Percentiles rank a stretch among this genome's conserved stretches.
Evolutionary conservation across 192 early-diverging fungal species (phyloP).

Genomic region (Dissophora globulifera): DNA sequence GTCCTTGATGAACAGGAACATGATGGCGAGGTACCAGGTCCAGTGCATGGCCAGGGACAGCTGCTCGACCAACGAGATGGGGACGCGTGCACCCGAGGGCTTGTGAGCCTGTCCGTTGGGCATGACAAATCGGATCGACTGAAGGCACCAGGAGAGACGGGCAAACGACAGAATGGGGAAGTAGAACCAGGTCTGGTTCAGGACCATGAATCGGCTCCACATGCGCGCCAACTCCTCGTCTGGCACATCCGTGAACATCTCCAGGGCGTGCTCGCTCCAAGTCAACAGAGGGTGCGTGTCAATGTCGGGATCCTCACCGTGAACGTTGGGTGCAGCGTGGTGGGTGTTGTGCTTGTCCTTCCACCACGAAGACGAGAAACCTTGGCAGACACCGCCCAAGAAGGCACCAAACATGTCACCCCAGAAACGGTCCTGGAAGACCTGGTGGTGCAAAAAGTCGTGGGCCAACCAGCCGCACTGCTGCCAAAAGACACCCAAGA

Average conservation of each 20-base stretch:
- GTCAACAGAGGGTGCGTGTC: conserved; percentile 82
- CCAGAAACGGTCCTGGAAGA: conserved; percentile 72
- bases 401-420: conserved; percentile 75
- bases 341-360: conserved; percentile 92
- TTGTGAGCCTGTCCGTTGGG: conserved; percentile 59
- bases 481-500: conserved; percentile 83
- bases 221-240: conserved; percentile 60
- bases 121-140: conserved; percentile 68
- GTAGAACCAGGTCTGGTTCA: conserved; percentile 69
- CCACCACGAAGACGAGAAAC: conserved; percentile 86
- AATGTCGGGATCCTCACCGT: conserved; percentile 86
- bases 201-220: conserved; percentile 73
- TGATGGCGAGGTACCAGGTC: conserved; percentile 70
- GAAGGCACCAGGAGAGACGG: conserved; percentile 79
- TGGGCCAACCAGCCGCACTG: conserved; percentile 89
- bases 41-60: conserved; percentile 71
- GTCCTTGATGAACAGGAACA: conserved; percentile 60
- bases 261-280: conserved; percentile 73
- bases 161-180: conserved; percentile 81
- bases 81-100: conserved; percentile 51
- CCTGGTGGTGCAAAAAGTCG: conserved; percentile 85
- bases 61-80: conserved; percentile 62
- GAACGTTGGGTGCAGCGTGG: conserved; percentile 83
- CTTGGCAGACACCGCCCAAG: conserved; percentile 79
- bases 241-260: conserved; percentile 60